Evolutionary conservation across 2,329 filamentous ascomycete species (phyloP), one percentile per base, ranked within the genome.

Genomic region (Claviceps sp.): DNA sequence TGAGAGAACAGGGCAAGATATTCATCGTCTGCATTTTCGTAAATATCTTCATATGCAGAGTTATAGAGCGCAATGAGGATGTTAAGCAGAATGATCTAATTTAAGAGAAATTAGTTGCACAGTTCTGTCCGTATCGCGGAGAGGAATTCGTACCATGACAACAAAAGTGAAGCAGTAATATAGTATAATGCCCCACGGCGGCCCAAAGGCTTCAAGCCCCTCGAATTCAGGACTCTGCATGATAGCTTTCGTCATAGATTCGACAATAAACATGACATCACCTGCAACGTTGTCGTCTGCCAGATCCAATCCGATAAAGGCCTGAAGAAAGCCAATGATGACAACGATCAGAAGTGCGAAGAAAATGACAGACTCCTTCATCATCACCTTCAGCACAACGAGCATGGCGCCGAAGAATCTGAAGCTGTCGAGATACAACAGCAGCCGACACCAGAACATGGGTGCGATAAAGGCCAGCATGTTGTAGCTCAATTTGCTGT

Each of bases 151-250:
- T 60, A 93, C 90, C 85, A 95, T 96, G 62, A 98, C 86, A 41
- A 97, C 84, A 63, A 98, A 98, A 18, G 91, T 95, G 68, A 96
- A 98, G 64, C 94, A 80, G 72, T 98, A 98, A 72, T 98, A 98
- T 9, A 98, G 82, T 37, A 96, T 86, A 49, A 95, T 79, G 8
- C 93, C 93, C 65, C 96, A 98, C 0, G 93, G 93, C 13, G 86
- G 89, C 22, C 86, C 87, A 64, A 97, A 98, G 24, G 84, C 78
- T 58, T 96, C 89, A 62, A 97, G 97, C 0, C 85, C 86, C 5
- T 69, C 74, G 61, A 98, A 97, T 58, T 97, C 90, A 0, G 93
- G 93, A 48, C 82, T 87, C 65, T 90, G 86, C 82, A 98, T 88
- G 51, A 98, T 78, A 5, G 86, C 88, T 60, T 95, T 96, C 22